Base-by-base conservation (phyloP, 139 green algal genomes). In the Chlamydomonas sp. region DNA sequence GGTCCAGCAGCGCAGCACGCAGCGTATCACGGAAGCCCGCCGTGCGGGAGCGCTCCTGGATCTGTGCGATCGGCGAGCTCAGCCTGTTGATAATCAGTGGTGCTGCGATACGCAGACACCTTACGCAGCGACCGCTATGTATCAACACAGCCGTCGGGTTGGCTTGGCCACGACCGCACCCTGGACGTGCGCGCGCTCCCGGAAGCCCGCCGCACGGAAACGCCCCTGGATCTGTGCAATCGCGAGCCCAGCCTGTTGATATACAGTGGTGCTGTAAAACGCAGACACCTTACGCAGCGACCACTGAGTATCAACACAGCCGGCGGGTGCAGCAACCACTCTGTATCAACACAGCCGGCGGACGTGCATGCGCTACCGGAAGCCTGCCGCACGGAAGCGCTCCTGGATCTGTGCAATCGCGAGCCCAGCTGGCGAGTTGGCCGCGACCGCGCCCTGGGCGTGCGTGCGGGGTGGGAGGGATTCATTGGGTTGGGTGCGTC, bases 351-450 rank as follows among this genome's bases (percentile, higher is more conserved):
- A n/a, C n/a, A n/a, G n/a, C n/a, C n/a, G 35, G 66, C 81, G 75
- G 22, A 35, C 48, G 2, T 20, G 33, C 20, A 13, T 63, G 2
- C 79, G 48, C 33, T n/a, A 77, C 1, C 61, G 28, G 26, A 62
- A 78, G 3, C 60, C 59, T 22, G 65, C 63, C 30, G n/a, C n/a
- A n/a, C 72, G 57, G 49, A 90, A 79, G 1, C 77, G 50, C 26
- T 90, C 83, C 39, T 62, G 73, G 48, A 90, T 76, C 58, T 89
- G 83, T 1, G 79, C 73, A 26, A 90, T 85, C 24, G 81, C 81
- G 2, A 79, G 34, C 1, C 75, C 83, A 22, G 85, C 76, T 5
- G 83, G 80, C 35, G 68, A 82, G 49, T 60, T 74, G 5, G 76
- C 70, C 10, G 67, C 74, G 2, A 90, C 79, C 22, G 77, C 79